Percentiles rank a stretch among this genome's conserved stretches.
Evolutionary conservation across 73 alveolate genomes (phyloP).

Genomic region (Tetrahymena malaccensis): DNA sequence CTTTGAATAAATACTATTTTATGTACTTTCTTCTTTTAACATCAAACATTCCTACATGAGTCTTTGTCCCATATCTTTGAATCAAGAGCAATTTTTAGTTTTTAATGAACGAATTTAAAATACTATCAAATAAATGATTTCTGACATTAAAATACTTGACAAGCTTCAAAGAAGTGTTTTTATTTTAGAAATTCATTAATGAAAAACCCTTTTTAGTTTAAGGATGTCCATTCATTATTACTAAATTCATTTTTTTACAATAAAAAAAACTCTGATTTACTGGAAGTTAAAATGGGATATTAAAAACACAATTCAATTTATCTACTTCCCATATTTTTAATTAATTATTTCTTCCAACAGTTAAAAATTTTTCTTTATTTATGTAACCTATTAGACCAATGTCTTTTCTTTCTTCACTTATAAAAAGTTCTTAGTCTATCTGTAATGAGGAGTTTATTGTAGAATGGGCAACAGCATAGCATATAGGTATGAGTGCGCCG

Average conservation of each 20-base stretch:
- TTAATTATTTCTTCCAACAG: neutral
- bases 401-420: neutral
- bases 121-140: neutral
- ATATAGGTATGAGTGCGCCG: neutral
- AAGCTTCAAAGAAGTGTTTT: neutral
- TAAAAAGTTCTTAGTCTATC: neutral
- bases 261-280: neutral
- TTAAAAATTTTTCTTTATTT: neutral
- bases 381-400: neutral
- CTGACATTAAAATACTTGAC: neutral
- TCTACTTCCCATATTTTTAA: neutral
- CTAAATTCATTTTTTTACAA: neutral
- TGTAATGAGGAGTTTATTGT: neutral
- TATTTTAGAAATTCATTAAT: neutral
- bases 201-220: neutral
- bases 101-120: neutral
- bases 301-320: neutral
- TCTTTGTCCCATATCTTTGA: neutral
- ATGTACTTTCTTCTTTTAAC: neutral
- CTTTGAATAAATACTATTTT: neutral
- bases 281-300: neutral
- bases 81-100: neutral
- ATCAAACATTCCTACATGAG: neutral
- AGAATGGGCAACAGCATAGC: neutral
- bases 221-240: neutral